Percentiles rank a stretch among this genome's conserved stretches.
Evolutionary conservation across 2,329 filamentous ascomycete genomes (phyloP).

Genomic region (Aspergillus melleus): DNA sequence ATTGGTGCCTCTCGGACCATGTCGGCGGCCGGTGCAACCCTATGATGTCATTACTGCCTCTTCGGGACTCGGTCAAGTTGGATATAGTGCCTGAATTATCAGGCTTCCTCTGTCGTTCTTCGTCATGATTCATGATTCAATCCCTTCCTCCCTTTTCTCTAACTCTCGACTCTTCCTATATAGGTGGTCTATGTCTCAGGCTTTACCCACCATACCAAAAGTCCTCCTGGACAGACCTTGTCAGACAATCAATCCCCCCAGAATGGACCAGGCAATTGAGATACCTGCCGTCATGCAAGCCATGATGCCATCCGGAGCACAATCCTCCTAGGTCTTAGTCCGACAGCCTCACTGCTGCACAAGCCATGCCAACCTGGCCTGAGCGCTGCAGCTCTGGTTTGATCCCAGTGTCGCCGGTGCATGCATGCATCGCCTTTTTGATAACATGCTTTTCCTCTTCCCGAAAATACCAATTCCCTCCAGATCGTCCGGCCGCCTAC

Average conservation of each 20-base stretch:
- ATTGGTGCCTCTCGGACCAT: conserved; percentile 8
- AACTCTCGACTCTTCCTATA: background rate
- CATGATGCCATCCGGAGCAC: conserved; percentile 2
- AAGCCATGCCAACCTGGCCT: conserved; percentile 1
- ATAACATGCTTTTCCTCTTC: no score
- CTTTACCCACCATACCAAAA: no score
- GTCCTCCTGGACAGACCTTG: no score
- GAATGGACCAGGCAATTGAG: background rate
- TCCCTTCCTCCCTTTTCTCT: no score
- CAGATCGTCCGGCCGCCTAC: conserved; percentile 13
- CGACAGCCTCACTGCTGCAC: background rate
- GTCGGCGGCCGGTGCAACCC: conserved; percentile 22
- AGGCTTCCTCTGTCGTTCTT: background rate
- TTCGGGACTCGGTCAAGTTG: background rate
- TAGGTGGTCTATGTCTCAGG: no score
- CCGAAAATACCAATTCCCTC: conserved; percentile 1
- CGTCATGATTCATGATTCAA: background rate
- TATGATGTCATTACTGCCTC: conserved; percentile 27
- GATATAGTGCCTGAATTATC: background rate
- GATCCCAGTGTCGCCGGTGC: background rate
- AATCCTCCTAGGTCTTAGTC: conserved; percentile 1
- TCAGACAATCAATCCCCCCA: background rate
- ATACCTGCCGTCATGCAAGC: background rate
- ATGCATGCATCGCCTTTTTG: background rate
- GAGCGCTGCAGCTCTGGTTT: background rate